phyloP scores from a whole-genome alignment of 495 filamentous ascomycete species.

The Annulohypoxylon stygium region DNA sequence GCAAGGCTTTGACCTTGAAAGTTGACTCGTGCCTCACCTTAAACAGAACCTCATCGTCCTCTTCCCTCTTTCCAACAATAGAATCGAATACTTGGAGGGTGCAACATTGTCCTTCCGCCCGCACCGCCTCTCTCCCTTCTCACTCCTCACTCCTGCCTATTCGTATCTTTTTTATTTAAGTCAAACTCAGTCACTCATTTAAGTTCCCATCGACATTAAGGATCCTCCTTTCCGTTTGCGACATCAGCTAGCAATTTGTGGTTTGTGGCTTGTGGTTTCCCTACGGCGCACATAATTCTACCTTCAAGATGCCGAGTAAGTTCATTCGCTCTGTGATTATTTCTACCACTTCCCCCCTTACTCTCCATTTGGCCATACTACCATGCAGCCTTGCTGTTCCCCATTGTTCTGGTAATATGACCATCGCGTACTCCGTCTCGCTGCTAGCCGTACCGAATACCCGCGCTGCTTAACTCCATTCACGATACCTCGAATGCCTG shows the following conservation, averaged over 20 bases:
- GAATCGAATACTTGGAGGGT: conserved; percentile 13
- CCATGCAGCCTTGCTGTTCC: background rate
- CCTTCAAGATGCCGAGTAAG: conserved; percentile 55
- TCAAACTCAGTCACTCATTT: conserved; percentile 43
- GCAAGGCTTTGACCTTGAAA: conserved; percentile 34
- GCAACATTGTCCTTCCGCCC: conserved; percentile 11
- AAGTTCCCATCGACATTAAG: background rate
- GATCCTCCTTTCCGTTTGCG: conserved; percentile 17
- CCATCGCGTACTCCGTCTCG: conserved; percentile 1
- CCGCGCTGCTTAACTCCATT: background rate
- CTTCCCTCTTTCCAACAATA: conserved; percentile 27
- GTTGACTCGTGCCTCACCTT: conserved; percentile 28
- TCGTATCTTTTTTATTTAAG: conserved; percentile 9
- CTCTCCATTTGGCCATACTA: background rate
- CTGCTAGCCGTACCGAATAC: conserved; percentile 5
- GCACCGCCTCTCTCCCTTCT: conserved; percentile 15
- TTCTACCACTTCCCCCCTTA: background rate
- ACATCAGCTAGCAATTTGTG: conserved; percentile 8
- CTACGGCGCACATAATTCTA: conserved; percentile 6
- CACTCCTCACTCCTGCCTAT: background rate
- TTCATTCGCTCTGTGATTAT: conserved; percentile 12
- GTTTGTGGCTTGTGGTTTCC: conserved; percentile 16
- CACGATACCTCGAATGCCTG: conserved; percentile 3
- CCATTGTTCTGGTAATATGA: background rate
- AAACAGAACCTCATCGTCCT: conserved; percentile 17